Percentiles rank a stretch among this genome's conserved stretches.
Evolutionary conservation across 2,329 filamentous ascomycete species (phyloP).

Genomic region (Curvularia verruculosa): DNA sequence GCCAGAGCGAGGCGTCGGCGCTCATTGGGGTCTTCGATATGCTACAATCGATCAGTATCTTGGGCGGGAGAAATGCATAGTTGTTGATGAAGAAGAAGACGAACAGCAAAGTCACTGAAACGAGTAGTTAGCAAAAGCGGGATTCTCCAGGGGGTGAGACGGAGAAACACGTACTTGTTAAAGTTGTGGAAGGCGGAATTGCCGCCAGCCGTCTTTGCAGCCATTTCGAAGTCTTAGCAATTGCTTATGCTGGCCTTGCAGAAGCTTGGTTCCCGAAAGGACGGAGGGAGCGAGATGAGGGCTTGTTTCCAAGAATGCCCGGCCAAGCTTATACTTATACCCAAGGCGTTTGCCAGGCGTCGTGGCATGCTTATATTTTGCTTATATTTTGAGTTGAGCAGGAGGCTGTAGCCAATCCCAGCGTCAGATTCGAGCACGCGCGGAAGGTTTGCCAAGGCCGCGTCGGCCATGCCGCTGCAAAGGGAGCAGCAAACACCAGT

Average conservation of each 20-base stretch:
- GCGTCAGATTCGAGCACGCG: slow-evolving; percentile 3
- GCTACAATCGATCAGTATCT: slow-evolving; percentile 27
- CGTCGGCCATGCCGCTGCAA: slow-evolving; percentile 7
- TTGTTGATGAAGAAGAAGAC: neutral
- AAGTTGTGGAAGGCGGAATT: slow-evolving; percentile 38
- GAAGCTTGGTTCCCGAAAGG: slow-evolving; percentile 16
- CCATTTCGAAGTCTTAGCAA: slow-evolving; percentile 24
- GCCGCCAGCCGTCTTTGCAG: slow-evolving; percentile 29
- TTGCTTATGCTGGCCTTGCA: slow-evolving; percentile 11
- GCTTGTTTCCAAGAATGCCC: slow-evolving; percentile 3
- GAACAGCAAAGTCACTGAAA: slow-evolving; percentile 38
- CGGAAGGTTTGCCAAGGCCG: neutral
- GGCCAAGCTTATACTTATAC: slow-evolving; percentile 16
- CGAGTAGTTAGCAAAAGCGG: neutral
- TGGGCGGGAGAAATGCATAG: neutral
- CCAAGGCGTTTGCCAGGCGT: slow-evolving; percentile 9
- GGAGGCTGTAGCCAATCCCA: slow-evolving; percentile 5
- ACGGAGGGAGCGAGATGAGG: slow-evolving; percentile 5
- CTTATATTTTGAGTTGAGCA: neutral
- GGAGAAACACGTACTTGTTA: slow-evolving; percentile 22
- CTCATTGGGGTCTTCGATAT: slow-evolving; percentile 73
- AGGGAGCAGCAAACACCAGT: neutral
- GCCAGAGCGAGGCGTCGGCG: slow-evolving; percentile 78
- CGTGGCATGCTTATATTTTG: slow-evolving; percentile 3
- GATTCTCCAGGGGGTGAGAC: neutral